Conservation (phyloP, 2,329 filamentous ascomycete genomes). For the Arthrinium puccinioides region DNA sequence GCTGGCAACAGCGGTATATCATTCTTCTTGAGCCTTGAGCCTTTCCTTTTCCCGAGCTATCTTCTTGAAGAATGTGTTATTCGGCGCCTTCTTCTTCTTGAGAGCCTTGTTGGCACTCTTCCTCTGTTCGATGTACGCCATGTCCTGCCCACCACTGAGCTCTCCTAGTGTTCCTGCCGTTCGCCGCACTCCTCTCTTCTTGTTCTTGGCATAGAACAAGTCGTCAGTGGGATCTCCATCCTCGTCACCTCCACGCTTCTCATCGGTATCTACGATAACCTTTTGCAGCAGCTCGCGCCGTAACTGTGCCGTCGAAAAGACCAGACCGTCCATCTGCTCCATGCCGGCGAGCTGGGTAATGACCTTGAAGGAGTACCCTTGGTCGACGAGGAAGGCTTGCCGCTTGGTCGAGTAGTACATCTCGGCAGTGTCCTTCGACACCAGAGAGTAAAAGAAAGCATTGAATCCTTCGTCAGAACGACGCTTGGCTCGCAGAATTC, state of each 20-base stretch:
- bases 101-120: slow-evolving; percentile 62
- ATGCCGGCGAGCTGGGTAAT: slow-evolving; percentile 94
- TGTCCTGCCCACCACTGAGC: slow-evolving; percentile 85
- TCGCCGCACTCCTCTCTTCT: slow-evolving; percentile 59
- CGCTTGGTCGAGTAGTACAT: slow-evolving; percentile 98
- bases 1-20: too few relatives aligned
- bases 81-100: slow-evolving; percentile 53
- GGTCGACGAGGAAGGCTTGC: slow-evolving; percentile 94
- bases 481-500: slow-evolving; percentile 89
- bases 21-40: slow-evolving; percentile 15
- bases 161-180: slow-evolving; percentile 82
- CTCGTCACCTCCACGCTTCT: slow-evolving; percentile 51
- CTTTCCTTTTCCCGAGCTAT: slow-evolving; percentile 54
- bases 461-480: slow-evolving; percentile 98
- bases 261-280: slow-evolving; percentile 81
- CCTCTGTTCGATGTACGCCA: slow-evolving; percentile 91
- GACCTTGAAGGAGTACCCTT: slow-evolving; percentile 98
- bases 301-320: slow-evolving; percentile 71
- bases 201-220: slow-evolving; percentile 26
- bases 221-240: slow-evolving; percentile 57
- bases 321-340: slow-evolving; percentile 72
- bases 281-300: slow-evolving; percentile 82
- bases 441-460: slow-evolving; percentile 96
- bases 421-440: slow-evolving; percentile 94
- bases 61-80: slow-evolving; percentile 59